phyloP scores from a whole-genome alignment of 2,329 filamentous ascomycete species.

The Ascochyta lentis region DNA sequence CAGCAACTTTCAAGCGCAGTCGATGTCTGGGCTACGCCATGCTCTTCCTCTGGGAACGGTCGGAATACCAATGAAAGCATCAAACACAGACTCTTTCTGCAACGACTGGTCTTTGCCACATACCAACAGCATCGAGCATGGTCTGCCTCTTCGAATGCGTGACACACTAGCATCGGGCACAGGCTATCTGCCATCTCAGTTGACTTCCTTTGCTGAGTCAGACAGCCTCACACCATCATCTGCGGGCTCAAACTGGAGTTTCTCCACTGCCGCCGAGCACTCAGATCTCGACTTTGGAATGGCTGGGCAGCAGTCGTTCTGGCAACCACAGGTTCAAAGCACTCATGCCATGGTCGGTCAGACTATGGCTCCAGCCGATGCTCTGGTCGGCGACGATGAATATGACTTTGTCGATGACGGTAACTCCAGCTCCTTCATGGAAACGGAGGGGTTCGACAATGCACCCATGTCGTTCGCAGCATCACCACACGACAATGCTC shows the following conservation, averaged over 20 bases:
- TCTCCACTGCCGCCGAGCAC: conserved; percentile 8
- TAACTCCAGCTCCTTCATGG: conserved; percentile 11
- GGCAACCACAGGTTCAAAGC: conserved; percentile 6
- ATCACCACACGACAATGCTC: conserved; percentile 20
- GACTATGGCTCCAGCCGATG: conserved; percentile 19
- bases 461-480: conserved; percentile 7
- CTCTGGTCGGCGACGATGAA: conserved; percentile 25
- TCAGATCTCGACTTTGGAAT: conserved; percentile 5
- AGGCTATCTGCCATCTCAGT: conserved; percentile 11
- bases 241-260: conserved; percentile 12
- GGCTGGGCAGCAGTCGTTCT: conserved; percentile 8
- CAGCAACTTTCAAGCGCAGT: conserved; percentile 21
- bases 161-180: conserved; percentile 1
- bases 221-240: conserved; percentile 8
- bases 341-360: conserved; percentile 2
- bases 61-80: conserved; percentile 14
- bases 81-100: conserved; percentile 10
- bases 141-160: conserved; percentile 4
- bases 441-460: conserved; percentile 11
- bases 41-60: conserved; percentile 13
- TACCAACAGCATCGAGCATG: conserved; percentile 4
- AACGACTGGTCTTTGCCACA: conserved; percentile 9
- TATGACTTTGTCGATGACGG: conserved; percentile 6
- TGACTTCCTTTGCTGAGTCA: conserved; percentile 2
- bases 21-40: conserved; percentile 24